Percentiles rank a stretch among this genome's conserved stretches.
Conservation (phyloP, 1,284 basidiomycete genomes). For the Melampsora americana region DNA sequence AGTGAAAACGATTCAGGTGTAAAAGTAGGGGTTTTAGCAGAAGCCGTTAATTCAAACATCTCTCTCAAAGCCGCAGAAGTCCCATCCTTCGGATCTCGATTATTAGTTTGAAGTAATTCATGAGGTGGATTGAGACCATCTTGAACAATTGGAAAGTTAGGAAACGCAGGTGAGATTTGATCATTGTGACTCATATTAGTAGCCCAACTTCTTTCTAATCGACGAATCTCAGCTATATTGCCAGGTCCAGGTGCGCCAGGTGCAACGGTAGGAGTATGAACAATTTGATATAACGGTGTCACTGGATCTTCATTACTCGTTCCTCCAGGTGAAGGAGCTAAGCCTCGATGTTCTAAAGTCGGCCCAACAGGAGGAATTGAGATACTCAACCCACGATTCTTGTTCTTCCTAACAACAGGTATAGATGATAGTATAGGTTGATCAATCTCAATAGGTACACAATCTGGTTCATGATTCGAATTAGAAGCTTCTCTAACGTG, state of each 20-base stretch:
- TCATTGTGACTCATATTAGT: constrained; percentile 18
- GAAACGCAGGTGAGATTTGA: constrained; percentile 36
- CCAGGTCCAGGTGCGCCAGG: constrained; percentile 37
- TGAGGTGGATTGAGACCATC: neutral
- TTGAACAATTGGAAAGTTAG: constrained; percentile 23
- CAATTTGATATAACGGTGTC: constrained; percentile 35
- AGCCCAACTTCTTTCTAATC: constrained; percentile 41
- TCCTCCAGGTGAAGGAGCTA: neutral
- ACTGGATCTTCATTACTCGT: constrained; percentile 19
- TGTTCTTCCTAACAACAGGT: constrained; percentile 8
- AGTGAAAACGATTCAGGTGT: constrained; percentile 27
- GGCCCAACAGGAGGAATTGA: constrained; percentile 31
- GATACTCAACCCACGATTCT: constrained; percentile 40
- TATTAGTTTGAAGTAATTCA: neutral
- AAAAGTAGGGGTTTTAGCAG: constrained; percentile 39
- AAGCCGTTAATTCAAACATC: constrained; percentile 42
- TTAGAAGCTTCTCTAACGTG: constrained; percentile 32
- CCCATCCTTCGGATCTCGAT: neutral
- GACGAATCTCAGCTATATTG: constrained; percentile 27
- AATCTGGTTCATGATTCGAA: neutral
- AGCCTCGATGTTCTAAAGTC: neutral
- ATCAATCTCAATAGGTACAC: neutral
- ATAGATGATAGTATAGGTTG: constrained; percentile 1
- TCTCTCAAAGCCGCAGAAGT: constrained; percentile 30
- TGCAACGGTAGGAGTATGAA: constrained; percentile 33